Evolutionary conservation across 2,329 filamentous ascomycete species (phyloP).

Genomic region (Penicillium palitans): DNA sequence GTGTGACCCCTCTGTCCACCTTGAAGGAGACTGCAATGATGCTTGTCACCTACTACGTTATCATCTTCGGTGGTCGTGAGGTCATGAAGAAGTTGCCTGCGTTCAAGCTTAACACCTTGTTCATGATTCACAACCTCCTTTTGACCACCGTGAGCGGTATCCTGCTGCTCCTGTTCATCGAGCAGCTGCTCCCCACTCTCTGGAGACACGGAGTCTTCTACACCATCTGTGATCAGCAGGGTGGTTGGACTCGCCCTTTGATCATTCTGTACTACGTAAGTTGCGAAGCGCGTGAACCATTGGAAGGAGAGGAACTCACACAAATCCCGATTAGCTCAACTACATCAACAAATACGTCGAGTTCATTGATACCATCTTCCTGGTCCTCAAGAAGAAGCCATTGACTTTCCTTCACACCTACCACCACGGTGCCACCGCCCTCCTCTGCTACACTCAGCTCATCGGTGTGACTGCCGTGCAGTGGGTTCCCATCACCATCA

Average conservation of each 20-base stretch:
- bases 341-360: constrained; percentile 98
- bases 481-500: constrained; percentile 91
- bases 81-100: constrained; percentile 84
- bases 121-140: constrained; percentile 96
- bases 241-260: constrained; percentile 91
- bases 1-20: constrained; percentile 86
- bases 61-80: constrained; percentile 91
- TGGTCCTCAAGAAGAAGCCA: constrained; percentile 99
- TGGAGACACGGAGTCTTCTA: constrained; percentile 81
- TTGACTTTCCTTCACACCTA: constrained; percentile 99
- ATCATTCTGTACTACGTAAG: constrained; percentile 96
- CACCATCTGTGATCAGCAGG: constrained; percentile 72
- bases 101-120: constrained; percentile 82
- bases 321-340: constrained; percentile 69
- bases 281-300: constrained; percentile 23
- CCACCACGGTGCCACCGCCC: constrained; percentile 93
- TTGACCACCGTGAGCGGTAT: constrained; percentile 80
- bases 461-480: constrained; percentile 90
- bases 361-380: constrained; percentile 90
- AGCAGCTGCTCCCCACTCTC: constrained; percentile 85
- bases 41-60: constrained; percentile 83
- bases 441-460: constrained; percentile 97
- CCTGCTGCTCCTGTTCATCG: constrained; percentile 80
- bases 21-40: constrained; percentile 77
- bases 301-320: constrained; percentile 24